Evolutionary conservation across 2,329 filamentous ascomycete genomes (phyloP).

Genomic region (Penicillium sp.): DNA sequence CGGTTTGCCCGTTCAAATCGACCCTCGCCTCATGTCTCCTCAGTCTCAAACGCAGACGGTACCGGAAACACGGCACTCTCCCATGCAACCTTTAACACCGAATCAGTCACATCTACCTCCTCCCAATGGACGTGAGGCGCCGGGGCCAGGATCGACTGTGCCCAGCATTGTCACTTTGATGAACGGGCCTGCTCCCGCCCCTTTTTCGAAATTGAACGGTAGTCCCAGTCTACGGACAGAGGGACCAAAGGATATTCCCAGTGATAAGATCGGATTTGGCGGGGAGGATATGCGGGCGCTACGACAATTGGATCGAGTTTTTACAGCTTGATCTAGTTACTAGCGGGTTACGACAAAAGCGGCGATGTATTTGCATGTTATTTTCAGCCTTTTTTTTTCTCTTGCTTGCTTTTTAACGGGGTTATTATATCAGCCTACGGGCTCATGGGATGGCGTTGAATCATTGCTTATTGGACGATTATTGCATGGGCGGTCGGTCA

Average conservation of each 20-base stretch:
- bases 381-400: constrained; percentile 2
- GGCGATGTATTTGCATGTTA: not conserved
- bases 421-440: constrained; percentile 6
- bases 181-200: constrained; percentile 30
- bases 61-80: constrained; percentile 16
- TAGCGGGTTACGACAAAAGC: not conserved
- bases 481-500: constrained; percentile 12
- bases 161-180: constrained; percentile 52
- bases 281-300: constrained; percentile 63
- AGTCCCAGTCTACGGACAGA: constrained; percentile 21
- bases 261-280: constrained; percentile 54
- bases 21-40: constrained; percentile 35
- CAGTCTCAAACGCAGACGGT: constrained; percentile 23
- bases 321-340: constrained; percentile 30
- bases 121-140: constrained; percentile 22
- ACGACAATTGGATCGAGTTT: constrained; percentile 59
- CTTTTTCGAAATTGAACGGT: constrained; percentile 20
- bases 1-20: constrained; percentile 19
- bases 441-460: constrained; percentile 11
- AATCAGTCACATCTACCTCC: constrained; percentile 18
- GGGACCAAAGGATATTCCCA: constrained; percentile 53
- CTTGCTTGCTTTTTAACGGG: not conserved
- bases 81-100: constrained; percentile 22
- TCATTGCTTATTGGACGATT: not conserved
- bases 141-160: constrained; percentile 40